Percentiles rank a stretch among this genome's conserved stretches.
phyloP scores from a whole-genome alignment of 164 flowering plant species.

The Paratinospora sagittata region DNA sequence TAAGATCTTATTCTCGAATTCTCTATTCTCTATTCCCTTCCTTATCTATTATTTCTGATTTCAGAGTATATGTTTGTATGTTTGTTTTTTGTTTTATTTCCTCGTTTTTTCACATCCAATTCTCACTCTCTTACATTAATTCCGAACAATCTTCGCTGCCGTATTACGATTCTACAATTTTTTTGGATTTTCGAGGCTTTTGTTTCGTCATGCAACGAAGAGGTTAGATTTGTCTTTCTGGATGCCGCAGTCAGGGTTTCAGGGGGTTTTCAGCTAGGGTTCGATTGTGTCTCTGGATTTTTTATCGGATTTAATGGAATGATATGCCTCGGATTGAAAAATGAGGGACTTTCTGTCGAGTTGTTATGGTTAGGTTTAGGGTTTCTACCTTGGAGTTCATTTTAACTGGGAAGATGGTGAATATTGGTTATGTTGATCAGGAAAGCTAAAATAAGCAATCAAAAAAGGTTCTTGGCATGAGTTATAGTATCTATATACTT shows the following conservation, averaged over 20 bases:
- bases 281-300: neutral
- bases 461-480: neutral
- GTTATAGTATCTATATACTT: neutral
- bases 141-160: too few relatives aligned
- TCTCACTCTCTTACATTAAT: neutral
- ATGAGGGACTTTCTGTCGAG: neutral
- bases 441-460: neutral
- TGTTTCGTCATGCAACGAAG: neutral
- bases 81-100: neutral
- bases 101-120: neutral
- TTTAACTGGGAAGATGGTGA: neutral
- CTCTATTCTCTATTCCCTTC: neutral
- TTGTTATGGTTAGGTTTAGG: neutral
- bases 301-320: neutral
- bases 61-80: neutral
- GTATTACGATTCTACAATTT: neutral
- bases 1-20: neutral
- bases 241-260: neutral
- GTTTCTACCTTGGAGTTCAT: neutral
- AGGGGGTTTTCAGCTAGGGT: constrained; percentile 1
- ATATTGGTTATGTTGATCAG: too few relatives aligned
- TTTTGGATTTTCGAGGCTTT: neutral
- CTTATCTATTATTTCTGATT: neutral
- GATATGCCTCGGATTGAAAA: neutral
- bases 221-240: neutral